Evolutionary conservation across 164 flowering plant species (phyloP), one percentile per base, ranked within the genome.

Genomic region (Piper betle): DNA sequence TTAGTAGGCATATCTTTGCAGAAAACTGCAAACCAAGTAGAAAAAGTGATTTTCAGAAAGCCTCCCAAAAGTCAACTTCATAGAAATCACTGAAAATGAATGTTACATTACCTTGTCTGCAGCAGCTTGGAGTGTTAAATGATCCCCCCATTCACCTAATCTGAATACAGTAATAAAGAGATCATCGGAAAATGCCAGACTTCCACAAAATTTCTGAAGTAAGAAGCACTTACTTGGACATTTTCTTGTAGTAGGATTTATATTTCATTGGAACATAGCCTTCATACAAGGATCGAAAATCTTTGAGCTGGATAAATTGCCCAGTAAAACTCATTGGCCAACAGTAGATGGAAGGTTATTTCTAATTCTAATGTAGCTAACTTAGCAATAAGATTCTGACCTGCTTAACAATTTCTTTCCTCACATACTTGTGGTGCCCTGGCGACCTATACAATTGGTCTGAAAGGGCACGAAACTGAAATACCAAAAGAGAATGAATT

Each of bases 81-180:
- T 37, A 57, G 1, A 9, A 38, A 19, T 10, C 41, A 25, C 3
- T 57, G 37, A 19, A 54, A n/a, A 53, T 53, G 56, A 55, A 4
- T n/a, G 8, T 53, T 16, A 57, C 8, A 62, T 19, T 15, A 90
- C 97, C 92, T 78, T 86, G 66, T 91, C 97, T 63, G 97, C 91
- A 15, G 96, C 97, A 56, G 96, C 96, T 78, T 91, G 97, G 67
- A 91, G 72, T 25, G 97, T 90, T 59, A 87, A 70, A 80, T 90
- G 97, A 70, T 90, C 97, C 6, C 97, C 97, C 97, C 97, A 91
- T 69, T 91, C 96, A 62, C 97, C 96, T 54, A 76, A 70, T 76
- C 97, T 90, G 85, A 59, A 61, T 59, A 37, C 4, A 1, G 7
- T 33, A 50, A 64, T 65, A 46, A 56, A 63, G n/a, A 63, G 57